A percentile compares a stretch with the other conserved stretches of the same genome.
These are phyloP conservation scores for Cystofilobasidium ferigula DNA, from an alignment of 768 basidiomycete genomes.

Conservation along the genomic window DNA sequence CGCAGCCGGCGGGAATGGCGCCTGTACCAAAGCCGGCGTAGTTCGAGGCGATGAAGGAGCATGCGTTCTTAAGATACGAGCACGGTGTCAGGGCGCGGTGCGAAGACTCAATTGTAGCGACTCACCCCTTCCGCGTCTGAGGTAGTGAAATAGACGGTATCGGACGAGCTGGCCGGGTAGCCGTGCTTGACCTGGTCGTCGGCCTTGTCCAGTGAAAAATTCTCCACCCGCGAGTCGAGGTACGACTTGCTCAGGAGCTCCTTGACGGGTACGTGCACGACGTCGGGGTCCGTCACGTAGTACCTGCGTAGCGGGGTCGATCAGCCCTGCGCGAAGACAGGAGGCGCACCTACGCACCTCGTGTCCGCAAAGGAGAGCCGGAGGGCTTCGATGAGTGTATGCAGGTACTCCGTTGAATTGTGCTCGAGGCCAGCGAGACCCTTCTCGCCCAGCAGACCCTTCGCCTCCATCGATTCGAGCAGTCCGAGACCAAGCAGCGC, in stretches of 20 bases:
- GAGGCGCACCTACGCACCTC: not conserved
- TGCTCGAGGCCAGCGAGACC: slow-evolving; percentile 51
- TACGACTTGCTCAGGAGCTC: slow-evolving; percentile 72
- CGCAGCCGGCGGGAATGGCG: slow-evolving; percentile 87
- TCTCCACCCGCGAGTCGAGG: slow-evolving; percentile 1
- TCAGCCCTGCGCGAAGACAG: too few species aligned
- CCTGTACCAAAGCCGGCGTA: slow-evolving; percentile 72
- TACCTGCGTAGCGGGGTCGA: slow-evolving; percentile 42
- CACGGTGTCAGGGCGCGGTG: too few species aligned
- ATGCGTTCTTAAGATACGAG: slow-evolving; percentile 38
- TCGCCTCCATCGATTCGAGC: slow-evolving; percentile 69
- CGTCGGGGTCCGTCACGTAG: slow-evolving; percentile 84
- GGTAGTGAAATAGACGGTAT: slow-evolving; percentile 92
- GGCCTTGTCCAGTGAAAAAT: slow-evolving; percentile 1
- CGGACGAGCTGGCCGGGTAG: slow-evolving; percentile 68
- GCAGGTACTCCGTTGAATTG: slow-evolving; percentile 80
- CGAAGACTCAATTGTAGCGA: too few species aligned
- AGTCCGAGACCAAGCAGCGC: slow-evolving; percentile 87
- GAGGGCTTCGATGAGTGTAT: slow-evolving; percentile 72
- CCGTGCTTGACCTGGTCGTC: slow-evolving; percentile 46
- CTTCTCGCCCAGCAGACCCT: slow-evolving; percentile 52
- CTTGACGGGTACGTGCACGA: slow-evolving; percentile 63
- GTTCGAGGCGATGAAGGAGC: slow-evolving; percentile 50
- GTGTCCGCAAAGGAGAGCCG: slow-evolving; percentile 41
- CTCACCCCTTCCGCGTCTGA: slow-evolving; percentile 36